These are phyloP conservation scores for Penicillium sp. DNA, from an alignment of 2,329 filamentous ascomycete species.

Conservation along the genomic window DNA sequence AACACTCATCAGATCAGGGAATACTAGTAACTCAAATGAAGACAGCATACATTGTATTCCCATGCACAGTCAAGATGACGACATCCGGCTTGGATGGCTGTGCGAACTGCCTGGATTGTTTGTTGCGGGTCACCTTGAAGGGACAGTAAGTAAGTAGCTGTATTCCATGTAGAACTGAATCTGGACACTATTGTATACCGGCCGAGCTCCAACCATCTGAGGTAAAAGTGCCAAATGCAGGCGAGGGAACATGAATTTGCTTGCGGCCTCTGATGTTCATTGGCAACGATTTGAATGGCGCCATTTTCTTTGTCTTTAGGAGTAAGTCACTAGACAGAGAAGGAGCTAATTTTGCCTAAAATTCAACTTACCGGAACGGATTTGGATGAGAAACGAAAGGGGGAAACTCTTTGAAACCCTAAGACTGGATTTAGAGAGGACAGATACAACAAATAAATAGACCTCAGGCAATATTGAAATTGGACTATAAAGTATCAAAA, in stretches of 20 bases:
- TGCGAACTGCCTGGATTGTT: neutral
- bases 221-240: neutral
- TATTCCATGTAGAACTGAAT: neutral
- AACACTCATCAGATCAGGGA: neutral
- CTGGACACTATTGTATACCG: neutral
- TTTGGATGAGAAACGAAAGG: too few species aligned
- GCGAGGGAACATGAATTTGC: neutral
- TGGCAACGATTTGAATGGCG: too few species aligned
- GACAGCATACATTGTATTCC: neutral
- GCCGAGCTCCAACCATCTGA: neutral
- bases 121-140: neutral
- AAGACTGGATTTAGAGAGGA: too few species aligned
- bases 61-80: neutral
- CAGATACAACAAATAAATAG: too few species aligned
- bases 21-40: neutral
- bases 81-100: neutral
- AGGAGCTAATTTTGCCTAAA: too few species aligned
- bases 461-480: too few species aligned
- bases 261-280: too few species aligned
- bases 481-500: too few species aligned
- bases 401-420: too few species aligned
- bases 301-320: too few species aligned
- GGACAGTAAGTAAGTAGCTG: neutral
- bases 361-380: too few species aligned
- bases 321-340: too few species aligned